A percentile compares a stretch with the other conserved stretches of the same genome.
Evolutionary conservation across 2,329 filamentous ascomycete species (phyloP).

Genomic region (Fusarium virguliforme): DNA sequence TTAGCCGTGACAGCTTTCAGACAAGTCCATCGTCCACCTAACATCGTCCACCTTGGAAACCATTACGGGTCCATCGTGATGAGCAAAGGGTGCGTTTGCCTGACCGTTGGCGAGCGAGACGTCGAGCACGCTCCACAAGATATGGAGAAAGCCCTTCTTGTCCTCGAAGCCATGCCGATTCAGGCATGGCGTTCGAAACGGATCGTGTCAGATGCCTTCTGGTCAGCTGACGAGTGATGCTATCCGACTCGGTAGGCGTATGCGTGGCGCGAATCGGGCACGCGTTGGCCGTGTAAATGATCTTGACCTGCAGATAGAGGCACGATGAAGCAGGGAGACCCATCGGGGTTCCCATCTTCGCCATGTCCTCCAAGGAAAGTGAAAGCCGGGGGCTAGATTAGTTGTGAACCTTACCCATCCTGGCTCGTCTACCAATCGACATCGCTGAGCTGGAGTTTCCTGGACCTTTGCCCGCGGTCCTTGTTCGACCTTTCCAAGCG

Average conservation of each 20-base stretch:
- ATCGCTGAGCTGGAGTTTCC: slow-evolving; percentile 95
- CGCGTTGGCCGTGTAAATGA: slow-evolving; percentile 8
- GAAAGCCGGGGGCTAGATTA: slow-evolving; percentile 29
- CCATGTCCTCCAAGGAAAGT: slow-evolving; percentile 29
- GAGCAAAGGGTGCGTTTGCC: slow-evolving; percentile 2
- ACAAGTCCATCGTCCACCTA: slow-evolving; percentile 1
- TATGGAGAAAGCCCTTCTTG: background rate
- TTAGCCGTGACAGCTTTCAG: background rate
- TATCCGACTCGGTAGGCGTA: background rate
- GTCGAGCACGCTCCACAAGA: background rate
- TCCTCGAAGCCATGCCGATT: background rate
- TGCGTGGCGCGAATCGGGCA: slow-evolving; percentile 3
- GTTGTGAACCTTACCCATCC: slow-evolving; percentile 37
- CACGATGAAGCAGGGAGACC: slow-evolving; percentile 6
- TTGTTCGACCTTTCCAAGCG: slow-evolving; percentile 70
- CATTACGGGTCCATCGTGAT: background rate
- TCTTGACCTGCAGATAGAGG: slow-evolving; percentile 14
- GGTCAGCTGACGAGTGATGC: background rate
- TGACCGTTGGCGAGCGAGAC: slow-evolving; percentile 2
- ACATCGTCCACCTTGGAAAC: background rate
- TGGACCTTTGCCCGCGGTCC: slow-evolving; percentile 84
- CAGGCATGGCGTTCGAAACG: background rate
- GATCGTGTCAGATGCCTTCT: slow-evolving; percentile 5
- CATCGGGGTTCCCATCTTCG: slow-evolving; percentile 16
- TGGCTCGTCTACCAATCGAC: slow-evolving; percentile 87